phyloP scores from a whole-genome alignment of 2,329 filamentous ascomycete genomes.

The Epicoccum sorghinum region DNA sequence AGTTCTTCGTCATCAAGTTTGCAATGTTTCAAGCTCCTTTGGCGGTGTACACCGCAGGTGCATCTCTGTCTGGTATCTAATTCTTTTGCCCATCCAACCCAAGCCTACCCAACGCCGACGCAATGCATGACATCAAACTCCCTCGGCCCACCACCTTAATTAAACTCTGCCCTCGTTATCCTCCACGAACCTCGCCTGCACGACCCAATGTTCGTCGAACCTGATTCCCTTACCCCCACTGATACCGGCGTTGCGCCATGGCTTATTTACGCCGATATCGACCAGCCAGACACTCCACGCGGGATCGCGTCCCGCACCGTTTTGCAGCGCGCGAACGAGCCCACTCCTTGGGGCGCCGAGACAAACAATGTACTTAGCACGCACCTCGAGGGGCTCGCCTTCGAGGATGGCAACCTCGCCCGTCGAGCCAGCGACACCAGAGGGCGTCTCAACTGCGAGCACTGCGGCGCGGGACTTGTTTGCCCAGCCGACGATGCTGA shows the following conservation, averaged over 20 bases:
- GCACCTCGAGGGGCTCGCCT: constrained; percentile 78
- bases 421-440: constrained; percentile 80
- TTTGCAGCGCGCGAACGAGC: constrained; percentile 75
- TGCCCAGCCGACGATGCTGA: constrained; percentile 91
- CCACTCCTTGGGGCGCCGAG: constrained; percentile 88
- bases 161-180: constrained; percentile 19
- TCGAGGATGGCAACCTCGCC: constrained; percentile 67
- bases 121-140: constrained; percentile 23
- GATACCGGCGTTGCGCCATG: constrained; percentile 84
- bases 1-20: too few species aligned
- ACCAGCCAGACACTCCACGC: constrained; percentile 83
- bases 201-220: constrained; percentile 86
- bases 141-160: neutral
- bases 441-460: constrained; percentile 88
- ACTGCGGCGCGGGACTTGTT: constrained; percentile 85
- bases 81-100: constrained; percentile 8
- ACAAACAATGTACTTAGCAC: constrained; percentile 81
- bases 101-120: constrained; percentile 22
- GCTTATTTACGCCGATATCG: constrained; percentile 84
- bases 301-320: constrained; percentile 57
- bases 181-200: constrained; percentile 64
- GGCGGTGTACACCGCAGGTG: too few species aligned
- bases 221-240: constrained; percentile 83
- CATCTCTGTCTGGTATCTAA: constrained; percentile 10
- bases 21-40: too few species aligned